phyloP scores from a whole-genome alignment of 2,329 filamentous ascomycete genomes.

The Penicillium sp. region DNA sequence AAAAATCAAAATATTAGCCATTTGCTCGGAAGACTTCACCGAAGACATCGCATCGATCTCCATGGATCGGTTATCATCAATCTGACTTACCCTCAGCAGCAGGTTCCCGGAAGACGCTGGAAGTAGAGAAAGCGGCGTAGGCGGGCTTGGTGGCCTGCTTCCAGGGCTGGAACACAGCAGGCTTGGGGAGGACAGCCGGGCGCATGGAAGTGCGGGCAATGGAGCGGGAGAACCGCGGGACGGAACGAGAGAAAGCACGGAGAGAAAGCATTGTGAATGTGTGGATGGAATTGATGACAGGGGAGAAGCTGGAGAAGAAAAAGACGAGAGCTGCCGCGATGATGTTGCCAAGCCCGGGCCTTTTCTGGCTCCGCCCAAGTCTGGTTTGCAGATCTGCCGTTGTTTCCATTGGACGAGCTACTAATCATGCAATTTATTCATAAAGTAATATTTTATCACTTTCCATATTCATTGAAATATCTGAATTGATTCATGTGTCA shows the following conservation, averaged over 20 bases:
- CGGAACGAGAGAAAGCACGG: constrained; percentile 64
- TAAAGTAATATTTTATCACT: background rate
- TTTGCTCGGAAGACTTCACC: background rate
- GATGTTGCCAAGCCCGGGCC: constrained; percentile 31
- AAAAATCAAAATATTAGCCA: constrained; percentile 8
- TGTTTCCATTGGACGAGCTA: background rate
- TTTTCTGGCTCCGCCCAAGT: constrained; percentile 18
- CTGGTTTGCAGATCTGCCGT: constrained; percentile 20
- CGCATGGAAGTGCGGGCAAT: constrained; percentile 54
- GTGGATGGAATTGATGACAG: constrained; percentile 11
- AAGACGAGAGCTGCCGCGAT: constrained; percentile 25
- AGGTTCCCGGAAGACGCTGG: constrained; percentile 42
- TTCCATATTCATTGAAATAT: background rate
- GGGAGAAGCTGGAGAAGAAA: constrained; percentile 18
- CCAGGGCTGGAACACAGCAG: constrained; percentile 52
- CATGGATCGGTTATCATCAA: background rate
- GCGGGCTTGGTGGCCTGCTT: constrained; percentile 45
- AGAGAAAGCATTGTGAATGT: constrained; percentile 67
- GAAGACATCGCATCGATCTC: background rate
- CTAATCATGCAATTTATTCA: background rate
- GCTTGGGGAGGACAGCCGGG: constrained; percentile 51
- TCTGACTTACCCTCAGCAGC: constrained; percentile 47
- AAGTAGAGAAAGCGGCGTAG: constrained; percentile 51
- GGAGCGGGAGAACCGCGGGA: constrained; percentile 64
- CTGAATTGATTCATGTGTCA: background rate